Base-by-base conservation (phyloP, 192 early-diverging fungal genomes). In the Phlyctochytrium bullatum region DNA sequence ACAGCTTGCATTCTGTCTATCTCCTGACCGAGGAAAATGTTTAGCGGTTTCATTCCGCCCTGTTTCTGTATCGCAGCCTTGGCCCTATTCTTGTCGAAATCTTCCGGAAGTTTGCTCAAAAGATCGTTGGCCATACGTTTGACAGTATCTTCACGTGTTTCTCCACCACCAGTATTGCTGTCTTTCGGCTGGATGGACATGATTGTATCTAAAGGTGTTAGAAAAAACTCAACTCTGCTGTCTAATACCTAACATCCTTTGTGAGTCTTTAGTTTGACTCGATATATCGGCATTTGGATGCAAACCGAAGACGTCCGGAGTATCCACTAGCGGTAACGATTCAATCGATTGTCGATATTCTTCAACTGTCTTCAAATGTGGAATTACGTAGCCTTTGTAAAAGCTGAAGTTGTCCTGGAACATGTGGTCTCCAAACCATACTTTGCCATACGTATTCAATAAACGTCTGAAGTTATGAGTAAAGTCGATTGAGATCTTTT, bases 401-500 rank as follows among this genome's bases (percentile, higher is more conserved):
- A 88, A 88, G 32, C 50, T 62, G 66, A 88, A 88, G n/a, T 66
- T 85, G 64, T 87, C 85, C 59, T 72, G 53, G 62, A 88, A 88
- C 86, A 88, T 88, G 65, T 88, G 84, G 62, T 88, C 86, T 3
- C 86, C 86, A 56, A 88, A 88, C 86, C 86, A 88, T 14, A 88
- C 86, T 50, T 85, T 86, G 28, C 84, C 84, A 73, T 86, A 86
- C 4, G 84, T 86, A 16, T 40, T 70, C 28, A 87, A 71, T 31
- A 87, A 56, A 28, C 85, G 85, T 24, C 83, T 84, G 59, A 33
- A 30, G 12, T 20, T 65, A 69, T 16, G 34, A 47, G 24, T 4
- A 28, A 62, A 27, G 23, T 25, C 28, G 17, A 16, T 27, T 16
- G 29, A 62, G 36, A 0, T 50, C 64, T 2, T 60, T 27, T 65